These are phyloP conservation scores for Sphagnum fallax DNA, from an alignment of 228 moss, liverwort and hornwort species.

Conservation along the genomic window DNA sequence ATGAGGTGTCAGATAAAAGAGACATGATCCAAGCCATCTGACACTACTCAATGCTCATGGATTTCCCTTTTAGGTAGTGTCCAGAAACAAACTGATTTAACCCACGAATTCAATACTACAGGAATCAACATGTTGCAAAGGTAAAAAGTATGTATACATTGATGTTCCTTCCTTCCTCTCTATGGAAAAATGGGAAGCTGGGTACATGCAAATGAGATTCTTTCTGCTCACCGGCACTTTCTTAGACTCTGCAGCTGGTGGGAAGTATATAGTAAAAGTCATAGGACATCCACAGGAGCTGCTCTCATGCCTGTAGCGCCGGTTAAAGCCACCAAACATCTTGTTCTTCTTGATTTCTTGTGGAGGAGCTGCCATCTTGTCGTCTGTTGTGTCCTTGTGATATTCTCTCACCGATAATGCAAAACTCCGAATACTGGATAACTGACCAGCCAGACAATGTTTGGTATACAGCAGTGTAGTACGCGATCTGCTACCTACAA, in stretches of 20 bases:
- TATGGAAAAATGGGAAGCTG: too few relatives aligned
- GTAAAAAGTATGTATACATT: too few relatives aligned
- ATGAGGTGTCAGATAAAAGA: background rate
- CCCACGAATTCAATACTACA: background rate
- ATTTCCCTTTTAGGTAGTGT: background rate
- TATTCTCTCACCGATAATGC: too few relatives aligned
- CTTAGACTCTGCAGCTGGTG: conserved; percentile 51
- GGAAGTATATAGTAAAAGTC: conserved; percentile 80
- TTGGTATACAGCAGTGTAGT: too few relatives aligned
- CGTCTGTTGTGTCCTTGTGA: background rate
- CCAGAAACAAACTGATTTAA: background rate
- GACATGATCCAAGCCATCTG: background rate
- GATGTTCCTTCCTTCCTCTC: too few relatives aligned
- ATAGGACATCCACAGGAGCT: conserved; percentile 61
- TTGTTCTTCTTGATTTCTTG: conserved; percentile 65
- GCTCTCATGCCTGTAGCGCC: conserved; percentile 83
- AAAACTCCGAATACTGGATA: too few relatives aligned
- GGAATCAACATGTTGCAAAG: too few relatives aligned
- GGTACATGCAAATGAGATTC: background rate
- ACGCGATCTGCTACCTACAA: too few relatives aligned
- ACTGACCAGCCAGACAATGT: too few relatives aligned
- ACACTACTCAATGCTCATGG: too few relatives aligned
- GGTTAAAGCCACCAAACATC: conserved; percentile 83
- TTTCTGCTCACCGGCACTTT: conserved; percentile 64
- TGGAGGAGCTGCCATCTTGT: conserved; percentile 45